Percentiles rank a stretch among this genome's conserved stretches.
phyloP scores from a whole-genome alignment of 2,329 filamentous ascomycete species.

The Alternaria rosae region DNA sequence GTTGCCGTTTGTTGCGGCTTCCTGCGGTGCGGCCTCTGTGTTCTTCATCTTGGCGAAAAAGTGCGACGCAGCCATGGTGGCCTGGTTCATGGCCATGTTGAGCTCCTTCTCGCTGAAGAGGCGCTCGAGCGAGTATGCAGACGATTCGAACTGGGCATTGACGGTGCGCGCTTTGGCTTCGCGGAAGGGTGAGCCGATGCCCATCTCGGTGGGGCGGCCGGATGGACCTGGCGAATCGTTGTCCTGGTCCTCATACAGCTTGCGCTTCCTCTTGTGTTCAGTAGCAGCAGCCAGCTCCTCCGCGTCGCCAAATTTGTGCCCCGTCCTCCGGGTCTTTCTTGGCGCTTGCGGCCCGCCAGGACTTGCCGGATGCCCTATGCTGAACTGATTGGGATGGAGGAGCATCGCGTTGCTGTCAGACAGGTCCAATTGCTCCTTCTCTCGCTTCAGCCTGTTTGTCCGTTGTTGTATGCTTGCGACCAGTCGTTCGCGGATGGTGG shows the following conservation, averaged over 20 bases:
- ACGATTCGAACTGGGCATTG: constrained; percentile 64
- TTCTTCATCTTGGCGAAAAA: constrained; percentile 64
- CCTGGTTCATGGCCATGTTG: constrained; percentile 66
- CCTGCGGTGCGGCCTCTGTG: constrained; percentile 35
- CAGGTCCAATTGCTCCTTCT: constrained; percentile 72
- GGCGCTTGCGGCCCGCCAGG: constrained; percentile 67
- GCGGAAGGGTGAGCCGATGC: constrained; percentile 59
- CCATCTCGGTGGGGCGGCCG: constrained; percentile 55
- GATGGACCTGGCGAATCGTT: constrained; percentile 64
- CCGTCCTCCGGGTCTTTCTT: constrained; percentile 68
- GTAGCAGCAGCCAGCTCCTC: constrained; percentile 57
- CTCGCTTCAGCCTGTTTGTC: constrained; percentile 64
- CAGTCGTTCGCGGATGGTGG: constrained; percentile 68
- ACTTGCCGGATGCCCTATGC: constrained; percentile 69
- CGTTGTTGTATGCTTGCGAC: constrained; percentile 65
- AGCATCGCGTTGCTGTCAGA: constrained; percentile 71
- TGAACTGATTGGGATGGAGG: constrained; percentile 71
- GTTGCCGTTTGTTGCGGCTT: constrained; percentile 40
- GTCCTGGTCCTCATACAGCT: constrained; percentile 64
- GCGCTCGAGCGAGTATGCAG: constrained; percentile 68
- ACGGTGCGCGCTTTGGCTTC: constrained; percentile 61
- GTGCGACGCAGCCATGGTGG: constrained; percentile 64
- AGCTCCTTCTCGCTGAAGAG: constrained; percentile 74
- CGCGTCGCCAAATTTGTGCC: constrained; percentile 62
- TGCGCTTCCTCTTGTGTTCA: constrained; percentile 65